Evolutionary conservation across 1,139 yeast species (phyloP), one percentile per base, ranked within the genome.

Genomic region (Protomyces lactucae-debilis): DNA sequence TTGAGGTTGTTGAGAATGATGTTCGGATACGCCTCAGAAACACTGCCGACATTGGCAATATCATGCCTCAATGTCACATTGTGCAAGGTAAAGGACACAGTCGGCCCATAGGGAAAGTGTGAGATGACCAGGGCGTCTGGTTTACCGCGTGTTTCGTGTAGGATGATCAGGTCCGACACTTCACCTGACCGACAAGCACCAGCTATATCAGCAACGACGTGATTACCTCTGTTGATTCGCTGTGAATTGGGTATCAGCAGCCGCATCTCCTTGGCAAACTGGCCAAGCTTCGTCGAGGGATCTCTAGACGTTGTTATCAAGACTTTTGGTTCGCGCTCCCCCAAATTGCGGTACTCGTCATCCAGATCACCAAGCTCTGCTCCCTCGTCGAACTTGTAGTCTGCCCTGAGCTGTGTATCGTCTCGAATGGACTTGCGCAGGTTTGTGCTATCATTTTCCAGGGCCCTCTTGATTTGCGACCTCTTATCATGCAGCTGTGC

Each of bases 71-170:
- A 80, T 54, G 90, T 91, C 65, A 95, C 99, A 73, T 93, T 93
- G 77, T 93, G 99, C 67, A 93, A 79, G 5, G 98, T 89, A 78
- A 93, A 95, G 52, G 88, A 87, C 45, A 95, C 95, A 3, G 97
- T 88, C 32, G 99, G 99, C 0, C 99, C 99, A 75, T 93, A 97
- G 3, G 99, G 99, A 75, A 95, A 88, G 79, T 93, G 99, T 53
- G 95, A 87, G 43, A 93, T 79, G 0, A 99, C 93, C 67, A 93
- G 73, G 0, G 97, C 89, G 0, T 97, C 91, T 60, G 99, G 99
- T 0, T 90, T 93, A 82, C 99, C 99, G 76, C 99, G 83, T 76
- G 93, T 99, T 75, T 93, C 99, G 75, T 93, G 99, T 51, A 95
- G 77, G 5, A 95, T 81, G 25, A 93, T 79, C 71, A 95, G 77